Evolutionary conservation across 1,139 yeast genomes (phyloP).

Genomic region (Pneumocystis sp.): DNA sequence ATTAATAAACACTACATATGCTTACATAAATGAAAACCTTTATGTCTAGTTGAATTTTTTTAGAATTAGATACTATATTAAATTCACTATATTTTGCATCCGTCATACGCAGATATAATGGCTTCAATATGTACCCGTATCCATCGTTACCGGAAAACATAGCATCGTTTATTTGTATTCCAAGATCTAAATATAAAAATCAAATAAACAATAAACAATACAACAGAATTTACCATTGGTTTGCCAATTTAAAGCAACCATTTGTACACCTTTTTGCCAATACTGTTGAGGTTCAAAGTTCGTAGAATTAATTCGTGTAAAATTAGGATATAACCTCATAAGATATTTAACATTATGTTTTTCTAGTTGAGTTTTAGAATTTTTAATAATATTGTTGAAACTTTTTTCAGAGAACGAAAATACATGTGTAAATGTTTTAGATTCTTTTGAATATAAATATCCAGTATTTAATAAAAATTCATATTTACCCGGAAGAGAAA

Average conservation of each 20-base stretch:
- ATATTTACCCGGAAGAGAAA: constrained; percentile 43
- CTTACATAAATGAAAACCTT: background rate
- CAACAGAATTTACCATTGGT: constrained; percentile 31
- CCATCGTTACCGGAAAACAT: constrained; percentile 39
- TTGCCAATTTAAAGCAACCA: constrained; percentile 98
- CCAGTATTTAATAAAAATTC: background rate
- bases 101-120: constrained; percentile 24
- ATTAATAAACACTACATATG: constrained; percentile 13
- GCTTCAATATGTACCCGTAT: constrained; percentile 70
- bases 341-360: constrained; percentile 65
- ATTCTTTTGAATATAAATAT: constrained; percentile 32
- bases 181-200: constrained; percentile 35
- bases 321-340: constrained; percentile 81
- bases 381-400: constrained; percentile 48
- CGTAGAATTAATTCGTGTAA: constrained; percentile 55
- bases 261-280: constrained; percentile 78
- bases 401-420: constrained; percentile 74
- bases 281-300: constrained; percentile 65
- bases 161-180: constrained; percentile 31
- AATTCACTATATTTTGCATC: constrained; percentile 2
- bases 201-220: background rate
- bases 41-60: constrained; percentile 1
- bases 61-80: background rate
- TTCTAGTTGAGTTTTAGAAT: constrained; percentile 38
- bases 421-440: constrained; percentile 65